These are phyloP conservation scores for Daldinia bambusicola DNA, from an alignment of 495 filamentous ascomycete species.

Conservation along the genomic window DNA sequence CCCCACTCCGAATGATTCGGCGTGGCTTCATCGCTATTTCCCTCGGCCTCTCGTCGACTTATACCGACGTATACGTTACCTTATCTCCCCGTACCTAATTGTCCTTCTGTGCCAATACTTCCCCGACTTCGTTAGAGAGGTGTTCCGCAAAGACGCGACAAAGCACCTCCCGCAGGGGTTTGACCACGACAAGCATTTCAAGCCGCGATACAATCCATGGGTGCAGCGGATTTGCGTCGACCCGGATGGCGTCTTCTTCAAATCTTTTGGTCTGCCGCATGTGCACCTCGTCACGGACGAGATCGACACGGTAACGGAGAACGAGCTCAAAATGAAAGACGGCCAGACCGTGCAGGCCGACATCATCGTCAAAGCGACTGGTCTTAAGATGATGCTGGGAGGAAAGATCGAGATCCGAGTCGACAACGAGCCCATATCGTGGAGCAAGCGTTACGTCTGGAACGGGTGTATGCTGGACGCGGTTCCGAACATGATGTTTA, in stretches of 20 bases:
- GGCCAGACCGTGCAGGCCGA: conserved; percentile 68
- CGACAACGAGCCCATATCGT: conserved; percentile 56
- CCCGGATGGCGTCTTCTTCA: conserved; percentile 79
- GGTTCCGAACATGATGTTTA: conserved; percentile 63
- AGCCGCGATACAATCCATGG: conserved; percentile 77
- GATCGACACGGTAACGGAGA: conserved; percentile 69
- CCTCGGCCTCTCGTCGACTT: too few species aligned
- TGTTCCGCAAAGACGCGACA: conserved; percentile 58
- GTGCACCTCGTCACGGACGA: conserved; percentile 70
- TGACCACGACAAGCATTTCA: conserved; percentile 73
- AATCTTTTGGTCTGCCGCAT: conserved; percentile 66
- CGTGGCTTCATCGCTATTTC: too few species aligned
- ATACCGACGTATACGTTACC: too few species aligned
- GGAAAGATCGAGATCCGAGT: conserved; percentile 62
- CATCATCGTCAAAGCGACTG: conserved; percentile 81
- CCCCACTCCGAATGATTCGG: too few species aligned
- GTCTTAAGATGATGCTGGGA: conserved; percentile 67
- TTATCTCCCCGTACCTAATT: too few species aligned
- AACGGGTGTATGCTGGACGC: conserved; percentile 68
- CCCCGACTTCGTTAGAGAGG: conserved; percentile 45
- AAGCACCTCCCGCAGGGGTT: conserved; percentile 65
- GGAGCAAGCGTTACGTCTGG: conserved; percentile 60
- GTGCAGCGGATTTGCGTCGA: conserved; percentile 77
- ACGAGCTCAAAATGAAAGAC: conserved; percentile 63
- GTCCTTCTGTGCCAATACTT: conserved; percentile 53